Conservation (phyloP, 1,284 basidiomycete species). For the Singerocomus inundabilis region DNA sequence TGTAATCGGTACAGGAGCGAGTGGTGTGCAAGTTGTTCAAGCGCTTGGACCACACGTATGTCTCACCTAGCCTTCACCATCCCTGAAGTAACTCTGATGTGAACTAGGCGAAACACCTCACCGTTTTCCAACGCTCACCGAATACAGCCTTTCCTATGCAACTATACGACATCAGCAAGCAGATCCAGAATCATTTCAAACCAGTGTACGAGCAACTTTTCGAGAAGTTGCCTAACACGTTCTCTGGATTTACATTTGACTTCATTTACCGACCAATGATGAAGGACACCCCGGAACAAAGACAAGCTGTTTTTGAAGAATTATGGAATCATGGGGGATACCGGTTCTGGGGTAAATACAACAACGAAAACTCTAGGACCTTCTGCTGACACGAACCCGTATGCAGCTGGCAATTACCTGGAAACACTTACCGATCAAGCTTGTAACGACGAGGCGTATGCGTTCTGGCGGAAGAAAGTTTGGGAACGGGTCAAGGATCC, state of each 20-base stretch:
- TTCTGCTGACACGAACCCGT: neutral
- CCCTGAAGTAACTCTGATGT: neutral
- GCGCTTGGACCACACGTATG: conserved; percentile 12
- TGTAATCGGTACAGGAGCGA: conserved; percentile 14
- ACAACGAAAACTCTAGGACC: neutral
- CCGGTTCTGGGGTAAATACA: conserved; percentile 8
- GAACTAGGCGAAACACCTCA: conserved; percentile 10
- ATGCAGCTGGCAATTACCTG: conserved; percentile 5
- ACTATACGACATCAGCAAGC: conserved; percentile 3
- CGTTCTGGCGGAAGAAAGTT: conserved; percentile 15
- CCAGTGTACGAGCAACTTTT: conserved; percentile 10
- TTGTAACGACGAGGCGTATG: conserved; percentile 9
- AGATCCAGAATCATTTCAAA: conserved; percentile 11
- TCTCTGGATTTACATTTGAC: conserved; percentile 3
- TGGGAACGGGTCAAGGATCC: conserved; percentile 11
- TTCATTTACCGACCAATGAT: conserved; percentile 7
- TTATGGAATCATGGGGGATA: conserved; percentile 8
- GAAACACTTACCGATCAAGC: neutral
- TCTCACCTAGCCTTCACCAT: neutral
- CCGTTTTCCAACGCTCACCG: conserved; percentile 16
- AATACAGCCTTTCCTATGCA: conserved; percentile 13
- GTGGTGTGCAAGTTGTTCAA: conserved; percentile 15
- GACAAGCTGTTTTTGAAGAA: conserved; percentile 6
- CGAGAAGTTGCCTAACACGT: conserved; percentile 8
- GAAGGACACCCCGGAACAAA: conserved; percentile 9